phyloP scores from a whole-genome alignment of 352 stramenopile genomes.

The Phytophthora pistaciae region DNA sequence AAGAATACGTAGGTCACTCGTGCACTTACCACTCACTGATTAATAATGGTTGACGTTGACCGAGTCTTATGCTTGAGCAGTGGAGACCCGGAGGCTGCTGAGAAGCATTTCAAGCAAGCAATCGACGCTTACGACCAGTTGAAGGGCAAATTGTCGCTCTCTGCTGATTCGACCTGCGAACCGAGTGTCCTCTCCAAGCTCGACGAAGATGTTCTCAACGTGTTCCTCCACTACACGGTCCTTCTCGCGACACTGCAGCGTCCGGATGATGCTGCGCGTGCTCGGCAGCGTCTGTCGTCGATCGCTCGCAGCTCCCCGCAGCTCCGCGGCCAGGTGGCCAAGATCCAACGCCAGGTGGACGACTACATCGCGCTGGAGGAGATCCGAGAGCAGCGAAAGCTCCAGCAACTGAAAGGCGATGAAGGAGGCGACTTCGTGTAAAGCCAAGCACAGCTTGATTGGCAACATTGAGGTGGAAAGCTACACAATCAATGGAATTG shows the following conservation, averaged over 20 bases:
- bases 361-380: constrained; percentile 25
- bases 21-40: too few relatives aligned
- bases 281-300: constrained; percentile 19
- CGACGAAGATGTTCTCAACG: constrained; percentile 26
- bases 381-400: constrained; percentile 24
- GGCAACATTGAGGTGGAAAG: neutral
- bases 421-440: constrained; percentile 7
- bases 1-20: constrained; percentile 42
- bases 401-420: constrained; percentile 10
- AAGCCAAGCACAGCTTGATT: neutral
- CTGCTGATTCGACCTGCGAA: constrained; percentile 10
- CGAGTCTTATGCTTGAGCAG: constrained; percentile 5
- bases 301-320: constrained; percentile 18
- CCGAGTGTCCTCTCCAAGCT: constrained; percentile 9
- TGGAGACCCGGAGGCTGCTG: constrained; percentile 13
- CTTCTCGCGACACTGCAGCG: constrained; percentile 24
- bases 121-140: constrained; percentile 34
- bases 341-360: constrained; percentile 33
- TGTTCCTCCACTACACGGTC: constrained; percentile 31
- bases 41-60: neutral
- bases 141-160: constrained; percentile 25
- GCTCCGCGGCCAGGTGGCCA: constrained; percentile 15
- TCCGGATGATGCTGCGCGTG: constrained; percentile 18
- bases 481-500: neutral
- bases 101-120: constrained; percentile 32